These are phyloP conservation scores for Ophiocytium majus DNA, from an alignment of 352 stramenopile genomes.

Conservation along the genomic window DNA sequence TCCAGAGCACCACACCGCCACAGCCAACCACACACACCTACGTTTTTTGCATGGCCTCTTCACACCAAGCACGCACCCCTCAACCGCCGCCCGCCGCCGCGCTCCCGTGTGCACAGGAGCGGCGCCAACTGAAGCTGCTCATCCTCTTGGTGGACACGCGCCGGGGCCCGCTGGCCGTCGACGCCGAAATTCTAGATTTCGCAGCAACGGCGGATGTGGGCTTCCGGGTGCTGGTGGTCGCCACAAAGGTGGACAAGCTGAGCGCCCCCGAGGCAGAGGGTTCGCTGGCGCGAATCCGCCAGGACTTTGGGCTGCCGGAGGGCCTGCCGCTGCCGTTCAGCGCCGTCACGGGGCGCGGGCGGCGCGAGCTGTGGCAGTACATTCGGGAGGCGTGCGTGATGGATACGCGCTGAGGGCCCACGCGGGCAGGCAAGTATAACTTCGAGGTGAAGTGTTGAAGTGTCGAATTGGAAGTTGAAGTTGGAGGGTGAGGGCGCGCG, in stretches of 20 bases:
- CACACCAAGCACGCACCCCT: no score
- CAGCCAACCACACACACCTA: no score
- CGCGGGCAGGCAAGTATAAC: no score
- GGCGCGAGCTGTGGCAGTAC: slow-evolving; percentile 52
- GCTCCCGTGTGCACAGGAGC: no score
- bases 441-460: no score
- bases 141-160: slow-evolving; percentile 56
- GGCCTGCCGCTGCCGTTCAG: slow-evolving; percentile 55
- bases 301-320: slow-evolving; percentile 52
- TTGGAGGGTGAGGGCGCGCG: no score
- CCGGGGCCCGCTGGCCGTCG: slow-evolving; percentile 51
- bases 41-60: no score
- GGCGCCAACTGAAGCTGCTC: slow-evolving; percentile 52
- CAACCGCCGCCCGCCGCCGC: no score
- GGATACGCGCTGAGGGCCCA: no score
- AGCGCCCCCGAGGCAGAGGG: slow-evolving; percentile 41
- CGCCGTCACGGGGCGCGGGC: slow-evolving; percentile 51
- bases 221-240: slow-evolving; percentile 49
- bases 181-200: slow-evolving; percentile 56
- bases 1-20: no score
- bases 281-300: slow-evolving; percentile 37
- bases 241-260: slow-evolving; percentile 59
- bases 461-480: no score
- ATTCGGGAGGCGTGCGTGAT: slow-evolving; percentile 50
- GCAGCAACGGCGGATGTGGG: slow-evolving; percentile 18